Base-by-base conservation (phyloP, 208 protist genomes). In the Angomonas deanei region DNA sequence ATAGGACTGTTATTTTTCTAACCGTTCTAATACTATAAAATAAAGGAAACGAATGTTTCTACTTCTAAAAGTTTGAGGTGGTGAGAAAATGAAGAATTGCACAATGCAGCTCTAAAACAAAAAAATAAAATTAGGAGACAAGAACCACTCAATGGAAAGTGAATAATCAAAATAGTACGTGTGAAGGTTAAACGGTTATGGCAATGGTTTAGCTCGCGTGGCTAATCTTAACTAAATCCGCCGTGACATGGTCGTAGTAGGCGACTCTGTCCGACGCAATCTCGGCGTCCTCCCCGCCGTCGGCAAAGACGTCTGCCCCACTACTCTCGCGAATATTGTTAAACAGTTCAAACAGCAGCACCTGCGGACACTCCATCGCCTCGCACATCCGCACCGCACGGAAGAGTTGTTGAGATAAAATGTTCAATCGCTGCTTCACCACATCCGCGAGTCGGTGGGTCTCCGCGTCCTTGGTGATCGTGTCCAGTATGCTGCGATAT, bases 201-300 rank as follows among this genome's bases (percentile, higher is more conserved):
- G 5, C 26, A 5, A 56, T 8, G 15, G 11, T 8, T 42, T 42
- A 53, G 23, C 8, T 32, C 3, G 58, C 2, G 52, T 69, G 68
- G 34, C 64, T 71, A n/a, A 78, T 63, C 68, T 94, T 94, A 36
- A 94, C 69, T 17, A 94, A 69, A 39, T 94, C 88, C 0, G 88
- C 88, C 3, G 88, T 94, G 42, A 94, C 77, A 60, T 87, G 67
- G 54, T 94, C 88, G 61, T 87, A 94, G 68, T 80, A 91, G 30
- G 72, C 88, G 19, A 75, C 39, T 1, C 74, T 67, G 32, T 91
- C 82, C 0, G 84, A 82, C 15, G 66, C 69, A 13, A 88, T 47
- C 2, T 68, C 60, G 31, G 50, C 64, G 23, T 76, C 74, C 52
- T 90, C 82, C 15, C 76, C 84, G 24, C 79, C 84, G 33, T 92